These are phyloP conservation scores for Geotrichum candidum DNA, from an alignment of 1,139 yeast species.

Conservation along the genomic window DNA sequence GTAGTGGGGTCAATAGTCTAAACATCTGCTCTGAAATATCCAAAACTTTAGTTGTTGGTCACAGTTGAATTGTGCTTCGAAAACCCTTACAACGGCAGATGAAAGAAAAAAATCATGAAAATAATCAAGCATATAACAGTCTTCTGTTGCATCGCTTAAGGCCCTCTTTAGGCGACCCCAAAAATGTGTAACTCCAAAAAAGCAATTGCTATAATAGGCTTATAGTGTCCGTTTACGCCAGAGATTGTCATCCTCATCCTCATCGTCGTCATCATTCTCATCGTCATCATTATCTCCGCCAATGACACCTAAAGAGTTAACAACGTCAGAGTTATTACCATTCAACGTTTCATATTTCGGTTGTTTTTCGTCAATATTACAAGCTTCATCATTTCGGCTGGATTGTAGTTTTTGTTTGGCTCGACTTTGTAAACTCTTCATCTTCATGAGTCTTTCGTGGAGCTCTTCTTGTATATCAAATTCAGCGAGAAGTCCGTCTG, in stretches of 20 bases:
- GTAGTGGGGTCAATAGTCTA: background rate
- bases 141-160: too few species aligned
- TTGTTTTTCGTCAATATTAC: slow-evolving; percentile 26
- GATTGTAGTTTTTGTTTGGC: slow-evolving; percentile 31
- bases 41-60: background rate
- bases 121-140: background rate
- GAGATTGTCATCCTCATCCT: slow-evolving; percentile 27
- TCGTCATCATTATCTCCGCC: slow-evolving; percentile 10
- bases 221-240: slow-evolving; percentile 11
- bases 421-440: slow-evolving; percentile 34
- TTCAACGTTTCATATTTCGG: background rate
- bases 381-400: slow-evolving; percentile 62
- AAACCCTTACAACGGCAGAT: background rate
- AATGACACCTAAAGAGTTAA: slow-evolving; percentile 15
- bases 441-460: slow-evolving; percentile 11
- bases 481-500: slow-evolving; percentile 60
- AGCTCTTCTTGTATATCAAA: slow-evolving; percentile 50
- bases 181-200: background rate
- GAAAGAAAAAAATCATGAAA: background rate
- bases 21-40: background rate
- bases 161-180: background rate
- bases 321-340: background rate
- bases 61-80: background rate
- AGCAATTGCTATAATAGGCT: background rate
- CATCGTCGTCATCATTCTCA: slow-evolving; percentile 18